These are phyloP conservation scores for Flaveria ramosissima DNA, from an alignment of 129 eudicot species.

Conservation along the genomic window DNA sequence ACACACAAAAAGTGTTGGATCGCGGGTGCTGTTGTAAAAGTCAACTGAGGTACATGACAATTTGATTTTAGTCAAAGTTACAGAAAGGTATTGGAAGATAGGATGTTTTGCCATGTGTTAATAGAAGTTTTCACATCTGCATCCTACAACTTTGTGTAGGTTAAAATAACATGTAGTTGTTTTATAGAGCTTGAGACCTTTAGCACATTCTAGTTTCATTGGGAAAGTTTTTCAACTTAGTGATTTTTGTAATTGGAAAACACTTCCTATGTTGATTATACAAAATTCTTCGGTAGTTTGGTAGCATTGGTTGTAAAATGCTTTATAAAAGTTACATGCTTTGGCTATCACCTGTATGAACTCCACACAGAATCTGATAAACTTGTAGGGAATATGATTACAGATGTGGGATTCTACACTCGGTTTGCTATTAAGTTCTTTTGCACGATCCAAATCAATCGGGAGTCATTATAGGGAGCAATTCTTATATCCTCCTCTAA, in stretches of 20 bases:
- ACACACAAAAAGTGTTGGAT: neutral
- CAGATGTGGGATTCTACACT: slow-evolving; percentile 71
- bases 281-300: slow-evolving; percentile 4
- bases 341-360: slow-evolving; percentile 78
- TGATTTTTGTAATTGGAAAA: slow-evolving; percentile 29
- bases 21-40: slow-evolving; percentile 33
- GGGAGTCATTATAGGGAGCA: slow-evolving; percentile 28
- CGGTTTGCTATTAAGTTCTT: slow-evolving; percentile 65
- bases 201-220: slow-evolving; percentile 1
- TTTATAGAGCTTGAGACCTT: slow-evolving; percentile 14
- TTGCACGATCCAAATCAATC: slow-evolving; percentile 71
- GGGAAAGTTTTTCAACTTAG: slow-evolving; percentile 12
- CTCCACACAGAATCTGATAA: slow-evolving; percentile 61
- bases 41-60: slow-evolving; percentile 29
- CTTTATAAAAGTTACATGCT: slow-evolving; percentile 18
- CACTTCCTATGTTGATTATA: slow-evolving; percentile 22
- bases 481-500: neutral
- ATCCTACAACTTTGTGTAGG: slow-evolving; percentile 20
- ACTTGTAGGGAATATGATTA: slow-evolving; percentile 60
- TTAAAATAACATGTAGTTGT: slow-evolving; percentile 14
- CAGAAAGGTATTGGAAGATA: slow-evolving; percentile 23
- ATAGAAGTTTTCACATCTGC: slow-evolving; percentile 20
- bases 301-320: slow-evolving; percentile 7
- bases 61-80: slow-evolving; percentile 26
- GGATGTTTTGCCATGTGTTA: slow-evolving; percentile 13